Evolutionary conservation across 176 grass and related monocot species (phyloP), one percentile per base, ranked within the genome.

Genomic region (Rhipidocladum racemiflorum): DNA sequence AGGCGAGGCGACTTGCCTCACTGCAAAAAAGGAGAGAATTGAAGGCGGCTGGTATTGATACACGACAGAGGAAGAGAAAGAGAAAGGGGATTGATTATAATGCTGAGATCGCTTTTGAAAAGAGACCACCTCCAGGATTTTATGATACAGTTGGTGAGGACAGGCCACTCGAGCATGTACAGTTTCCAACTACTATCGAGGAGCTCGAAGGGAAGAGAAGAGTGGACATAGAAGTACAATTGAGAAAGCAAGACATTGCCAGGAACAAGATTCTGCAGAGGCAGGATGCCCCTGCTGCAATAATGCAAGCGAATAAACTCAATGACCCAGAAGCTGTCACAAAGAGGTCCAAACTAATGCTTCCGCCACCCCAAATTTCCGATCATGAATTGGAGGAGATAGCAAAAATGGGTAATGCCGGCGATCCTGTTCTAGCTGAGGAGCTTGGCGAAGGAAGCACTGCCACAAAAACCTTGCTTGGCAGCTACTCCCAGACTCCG

Each of bases 331-430:
- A 97, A 89, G 86, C 94, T 78, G 94, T 97, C 75, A 89, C 85
- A 64, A 97, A 85, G 78, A 91, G 94, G 69, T 90, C 91, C 55
- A 97, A 97, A 85, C 70, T 97, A 71, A 97, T 97, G 91, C 89
- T 97, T 75, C 94, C 94, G 21, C 76, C 94, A 34, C 94, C 94
- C 38, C 94, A 97, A 82, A 97, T 97, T 83, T 91, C 91, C 16
- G 89, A 97, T 79, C 94, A 94, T 65, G 94, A 97, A 62, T 76
- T 97, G 79, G 94, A 94, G 85, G 91, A 97, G 76, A 97, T 97
- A 42, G 91, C 87, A 88, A 97, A 91, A 85, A 97, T 94, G 88
- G 94, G 94, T 69, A 93, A 82, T 88, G 91, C 77, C 21, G 81
- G 78, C 30, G 94, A 97, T 81, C 68, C 90, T 80, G 82, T 74